Percentiles rank a stretch among this genome's conserved stretches.
Conservation (phyloP, 2,329 filamentous ascomycete species). For the Alternaria panax region DNA sequence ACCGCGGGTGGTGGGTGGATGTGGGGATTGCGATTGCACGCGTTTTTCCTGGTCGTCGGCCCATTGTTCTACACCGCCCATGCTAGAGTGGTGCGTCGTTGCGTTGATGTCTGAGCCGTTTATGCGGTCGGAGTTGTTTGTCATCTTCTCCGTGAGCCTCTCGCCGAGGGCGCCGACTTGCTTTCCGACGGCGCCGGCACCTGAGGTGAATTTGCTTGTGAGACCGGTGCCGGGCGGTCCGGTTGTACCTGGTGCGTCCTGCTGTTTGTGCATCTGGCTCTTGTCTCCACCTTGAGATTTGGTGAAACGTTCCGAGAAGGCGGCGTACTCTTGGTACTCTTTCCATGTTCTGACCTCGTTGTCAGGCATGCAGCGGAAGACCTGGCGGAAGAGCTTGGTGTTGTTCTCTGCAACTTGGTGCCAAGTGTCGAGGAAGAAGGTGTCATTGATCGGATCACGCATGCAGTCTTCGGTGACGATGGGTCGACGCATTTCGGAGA, state of each 20-base stretch:
- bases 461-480: constrained; percentile 90
- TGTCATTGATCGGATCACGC: constrained; percentile 82
- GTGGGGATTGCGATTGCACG: constrained; percentile 20
- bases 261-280: constrained; percentile 60
- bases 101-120: constrained; percentile 14
- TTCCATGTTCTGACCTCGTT: constrained; percentile 93
- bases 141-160: constrained; percentile 41
- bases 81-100: constrained; percentile 19
- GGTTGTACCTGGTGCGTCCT: constrained; percentile 57
- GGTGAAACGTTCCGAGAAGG: constrained; percentile 79
- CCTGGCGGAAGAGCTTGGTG: constrained; percentile 89
- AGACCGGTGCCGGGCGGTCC: constrained; percentile 56
- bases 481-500: constrained; percentile 74
- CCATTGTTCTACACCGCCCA: constrained; percentile 49
- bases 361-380: constrained; percentile 97
- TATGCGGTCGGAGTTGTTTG: constrained; percentile 26
- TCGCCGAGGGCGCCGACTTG: constrained; percentile 38
- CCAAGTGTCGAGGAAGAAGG: constrained; percentile 90
- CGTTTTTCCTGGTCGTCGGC: constrained; percentile 49
- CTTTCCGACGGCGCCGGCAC: constrained; percentile 33
- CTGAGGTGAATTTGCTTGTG: constrained; percentile 32
- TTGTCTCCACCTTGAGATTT: constrained; percentile 65
- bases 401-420: constrained; percentile 88
- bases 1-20: constrained; percentile 5
- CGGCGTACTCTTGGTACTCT: constrained; percentile 84